A percentile compares a stretch with the other conserved stretches of the same genome.
Evolutionary conservation across 805 yeast genomes (phyloP).

Genomic region (Torulaspora franciscae): DNA sequence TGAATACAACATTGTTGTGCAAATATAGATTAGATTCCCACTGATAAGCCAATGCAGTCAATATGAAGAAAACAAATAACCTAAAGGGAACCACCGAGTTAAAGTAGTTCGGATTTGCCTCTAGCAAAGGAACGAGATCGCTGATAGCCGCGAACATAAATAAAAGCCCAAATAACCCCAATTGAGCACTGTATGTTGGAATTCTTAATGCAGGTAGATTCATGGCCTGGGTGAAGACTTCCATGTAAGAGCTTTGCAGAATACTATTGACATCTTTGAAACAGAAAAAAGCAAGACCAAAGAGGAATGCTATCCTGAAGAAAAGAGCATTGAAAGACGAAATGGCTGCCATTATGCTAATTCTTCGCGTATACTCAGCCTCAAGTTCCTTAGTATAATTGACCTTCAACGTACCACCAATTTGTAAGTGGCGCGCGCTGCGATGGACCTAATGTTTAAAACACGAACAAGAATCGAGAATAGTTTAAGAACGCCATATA

Average conservation of each 20-base stretch:
- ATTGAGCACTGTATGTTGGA: conserved; percentile 39
- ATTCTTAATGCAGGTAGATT: conserved; percentile 37
- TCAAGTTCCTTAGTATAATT: neutral
- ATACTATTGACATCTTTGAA: conserved; percentile 46
- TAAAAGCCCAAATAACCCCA: conserved; percentile 48
- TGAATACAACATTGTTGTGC: conserved; percentile 60
- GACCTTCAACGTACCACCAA: neutral
- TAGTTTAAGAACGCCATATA: neutral
- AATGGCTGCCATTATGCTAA: conserved; percentile 44
- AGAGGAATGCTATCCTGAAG: conserved; percentile 43
- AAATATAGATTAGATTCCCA: conserved; percentile 40
- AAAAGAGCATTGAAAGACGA: conserved; percentile 48
- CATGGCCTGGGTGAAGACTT: conserved; percentile 60
- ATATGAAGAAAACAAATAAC: conserved; percentile 44
- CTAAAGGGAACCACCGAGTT: conserved; percentile 58
- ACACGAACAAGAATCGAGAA: neutral
- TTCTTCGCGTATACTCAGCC: neutral
- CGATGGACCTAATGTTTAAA: neutral
- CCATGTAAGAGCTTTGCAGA: conserved; percentile 42
- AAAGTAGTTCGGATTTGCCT: conserved; percentile 44
- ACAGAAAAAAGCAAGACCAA: conserved; percentile 43
- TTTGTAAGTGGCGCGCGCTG: neutral
- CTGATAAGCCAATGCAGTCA: conserved; percentile 48
- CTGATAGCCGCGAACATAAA: conserved; percentile 42
- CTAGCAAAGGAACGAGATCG: conserved; percentile 58